Percentiles rank a stretch among this genome's conserved stretches.
These are phyloP conservation scores for Chlorella sp. DNA, from an alignment of 139 green algal genomes.

Conservation along the genomic window DNA sequence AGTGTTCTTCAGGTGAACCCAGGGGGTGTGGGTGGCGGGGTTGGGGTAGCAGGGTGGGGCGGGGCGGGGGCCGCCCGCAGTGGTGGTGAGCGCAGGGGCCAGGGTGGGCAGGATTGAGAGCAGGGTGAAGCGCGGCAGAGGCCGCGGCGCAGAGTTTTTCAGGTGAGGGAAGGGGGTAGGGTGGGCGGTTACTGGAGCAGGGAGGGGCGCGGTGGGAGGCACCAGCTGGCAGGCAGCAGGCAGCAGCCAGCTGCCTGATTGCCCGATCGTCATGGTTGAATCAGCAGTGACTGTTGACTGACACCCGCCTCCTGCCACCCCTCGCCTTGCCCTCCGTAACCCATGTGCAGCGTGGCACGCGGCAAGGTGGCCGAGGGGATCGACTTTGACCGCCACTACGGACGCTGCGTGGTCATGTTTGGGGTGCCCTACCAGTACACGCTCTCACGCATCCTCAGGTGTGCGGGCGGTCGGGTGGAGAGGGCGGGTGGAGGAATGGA, in stretches of 20 bases:
- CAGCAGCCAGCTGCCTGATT: too few relatives aligned
- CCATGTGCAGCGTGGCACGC: constrained; percentile 47
- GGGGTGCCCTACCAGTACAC: constrained; percentile 98
- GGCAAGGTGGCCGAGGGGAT: constrained; percentile 97
- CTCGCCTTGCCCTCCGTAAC: neutral
- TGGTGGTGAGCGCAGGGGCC: neutral
- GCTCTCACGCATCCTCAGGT: constrained; percentile 86
- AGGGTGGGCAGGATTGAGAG: neutral
- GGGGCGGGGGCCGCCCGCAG: too few relatives aligned
- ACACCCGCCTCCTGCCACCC: too few relatives aligned
- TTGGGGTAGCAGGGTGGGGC: too few relatives aligned
- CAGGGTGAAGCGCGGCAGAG: neutral
- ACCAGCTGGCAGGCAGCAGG: too few relatives aligned
- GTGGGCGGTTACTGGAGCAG: too few relatives aligned
- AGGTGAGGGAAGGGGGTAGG: neutral
- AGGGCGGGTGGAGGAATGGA: neutral
- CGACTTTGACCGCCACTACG: constrained; percentile 98
- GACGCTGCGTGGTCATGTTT: constrained; percentile 96
- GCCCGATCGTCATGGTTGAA: too few relatives aligned
- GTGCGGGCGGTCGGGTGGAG: neutral
- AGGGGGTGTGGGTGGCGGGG: neutral
- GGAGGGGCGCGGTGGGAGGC: too few relatives aligned
- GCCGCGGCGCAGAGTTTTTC: too few relatives aligned
- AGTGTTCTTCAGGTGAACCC: constrained; percentile 87
- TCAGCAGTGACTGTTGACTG: too few relatives aligned